Evolutionary conservation across 148 eudicot species (phyloP).

Genomic region (Fallopia convolvulus): DNA sequence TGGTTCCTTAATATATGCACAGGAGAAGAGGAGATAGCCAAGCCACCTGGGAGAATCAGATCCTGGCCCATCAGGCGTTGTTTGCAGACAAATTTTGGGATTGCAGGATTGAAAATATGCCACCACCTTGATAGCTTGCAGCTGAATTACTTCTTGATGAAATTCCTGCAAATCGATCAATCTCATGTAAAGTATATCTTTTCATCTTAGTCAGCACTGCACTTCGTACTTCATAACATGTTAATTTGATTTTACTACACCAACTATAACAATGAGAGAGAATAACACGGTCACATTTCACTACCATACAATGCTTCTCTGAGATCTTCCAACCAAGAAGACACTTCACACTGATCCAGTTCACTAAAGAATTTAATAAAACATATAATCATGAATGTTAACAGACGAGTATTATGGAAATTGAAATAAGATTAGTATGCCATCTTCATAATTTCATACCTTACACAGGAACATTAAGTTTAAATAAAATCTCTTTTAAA

Average conservation of each 20-base stretch:
- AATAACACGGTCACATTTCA: not conserved
- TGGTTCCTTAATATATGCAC: not conserved
- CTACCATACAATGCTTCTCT: not conserved
- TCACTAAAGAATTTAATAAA: not conserved
- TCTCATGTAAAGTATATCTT: not conserved
- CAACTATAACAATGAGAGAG: not conserved
- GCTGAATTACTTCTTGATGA: constrained; percentile 2
- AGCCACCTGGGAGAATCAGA: not conserved
- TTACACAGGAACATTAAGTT: not conserved
- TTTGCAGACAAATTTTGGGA: constrained; percentile 23
- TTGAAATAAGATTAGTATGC: not conserved
- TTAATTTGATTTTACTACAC: not conserved
- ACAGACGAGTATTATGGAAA: not conserved
- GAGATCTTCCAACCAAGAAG: not conserved
- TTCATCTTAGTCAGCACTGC: not conserved
- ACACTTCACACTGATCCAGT: not conserved
- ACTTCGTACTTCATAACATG: not conserved
- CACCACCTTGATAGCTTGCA: constrained; percentile 9
- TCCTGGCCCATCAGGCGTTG: constrained; percentile 2
- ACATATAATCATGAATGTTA: not conserved
- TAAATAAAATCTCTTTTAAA: not conserved
- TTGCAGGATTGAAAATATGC: constrained; percentile 25
- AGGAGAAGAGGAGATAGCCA: not conserved
- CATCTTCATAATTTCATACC: not conserved
- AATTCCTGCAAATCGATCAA: not conserved